Conservation (phyloP, 2,329 filamentous ascomycete genomes). For the Xylogone sp. region DNA sequence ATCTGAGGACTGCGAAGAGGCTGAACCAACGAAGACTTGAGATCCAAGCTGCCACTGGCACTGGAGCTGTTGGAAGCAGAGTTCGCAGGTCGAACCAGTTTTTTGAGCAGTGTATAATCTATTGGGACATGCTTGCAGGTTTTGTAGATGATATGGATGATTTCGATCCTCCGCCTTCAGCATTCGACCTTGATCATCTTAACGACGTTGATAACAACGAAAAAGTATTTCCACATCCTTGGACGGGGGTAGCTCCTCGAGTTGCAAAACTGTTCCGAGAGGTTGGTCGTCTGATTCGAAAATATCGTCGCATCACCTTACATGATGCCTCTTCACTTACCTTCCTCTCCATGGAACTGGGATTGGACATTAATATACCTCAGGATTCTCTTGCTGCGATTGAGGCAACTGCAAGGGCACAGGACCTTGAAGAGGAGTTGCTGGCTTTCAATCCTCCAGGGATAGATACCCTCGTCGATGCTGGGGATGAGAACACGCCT, state of each 20-base stretch:
- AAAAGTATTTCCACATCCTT: slow-evolving; percentile 25
- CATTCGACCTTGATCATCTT: not conserved
- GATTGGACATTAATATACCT: slow-evolving; percentile 15
- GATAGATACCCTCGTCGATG: slow-evolving; percentile 17
- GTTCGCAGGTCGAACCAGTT: slow-evolving; percentile 22
- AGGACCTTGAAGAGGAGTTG: slow-evolving; percentile 21
- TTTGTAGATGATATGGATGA: slow-evolving; percentile 24
- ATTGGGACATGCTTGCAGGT: slow-evolving; percentile 26
- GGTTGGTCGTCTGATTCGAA: slow-evolving; percentile 22
- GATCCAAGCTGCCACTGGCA: slow-evolving; percentile 8
- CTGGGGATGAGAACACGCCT: slow-evolving; percentile 25
- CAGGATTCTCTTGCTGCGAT: slow-evolving; percentile 11
- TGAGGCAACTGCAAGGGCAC: slow-evolving; percentile 16
- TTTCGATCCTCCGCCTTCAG: slow-evolving; percentile 8
- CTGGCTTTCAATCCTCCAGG: slow-evolving; percentile 19
- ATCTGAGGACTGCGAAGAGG: slow-evolving; percentile 25
- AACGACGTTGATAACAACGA: slow-evolving; percentile 4
- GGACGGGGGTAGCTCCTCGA: slow-evolving; percentile 24
- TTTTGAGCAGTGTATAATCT: slow-evolving; percentile 27
- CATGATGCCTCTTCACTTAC: slow-evolving; percentile 15
- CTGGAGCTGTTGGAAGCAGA: slow-evolving; percentile 5
- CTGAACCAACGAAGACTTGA: slow-evolving; percentile 18
- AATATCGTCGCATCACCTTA: slow-evolving; percentile 15
- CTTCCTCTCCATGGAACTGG: slow-evolving; percentile 18
- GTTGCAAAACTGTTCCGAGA: slow-evolving; percentile 22